Evolutionary conservation across 441 rosid genomes (phyloP).

Genomic region (Mallotus repandus): DNA sequence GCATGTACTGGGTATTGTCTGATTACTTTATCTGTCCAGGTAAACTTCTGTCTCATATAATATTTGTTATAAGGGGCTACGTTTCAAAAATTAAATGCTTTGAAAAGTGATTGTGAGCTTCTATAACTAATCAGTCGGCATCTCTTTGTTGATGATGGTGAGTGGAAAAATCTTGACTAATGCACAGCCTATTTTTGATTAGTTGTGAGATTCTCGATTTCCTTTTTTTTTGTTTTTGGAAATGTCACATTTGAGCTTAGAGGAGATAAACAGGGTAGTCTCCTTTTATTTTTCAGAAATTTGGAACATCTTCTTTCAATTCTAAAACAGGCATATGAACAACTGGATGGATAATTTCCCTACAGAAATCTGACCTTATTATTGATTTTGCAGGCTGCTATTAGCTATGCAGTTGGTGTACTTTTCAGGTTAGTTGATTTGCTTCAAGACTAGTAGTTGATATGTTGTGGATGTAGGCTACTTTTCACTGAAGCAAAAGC

Average conservation of each 20-base stretch:
- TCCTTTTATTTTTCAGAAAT: background rate
- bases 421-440: slow-evolving; percentile 65
- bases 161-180: background rate
- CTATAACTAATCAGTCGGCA: background rate
- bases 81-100: background rate
- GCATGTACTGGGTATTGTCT: slow-evolving; percentile 83
- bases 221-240: background rate
- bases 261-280: background rate
- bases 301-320: background rate
- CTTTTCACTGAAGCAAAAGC: background rate
- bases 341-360: slow-evolving; percentile 17
- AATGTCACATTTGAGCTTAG: background rate
- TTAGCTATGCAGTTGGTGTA: slow-evolving; percentile 81
- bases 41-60: slow-evolving; percentile 23
- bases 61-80: background rate
- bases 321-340: background rate
- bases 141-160: slow-evolving; percentile 3
- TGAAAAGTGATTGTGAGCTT: background rate
- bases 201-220: slow-evolving; percentile 5
- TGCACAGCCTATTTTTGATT: background rate
- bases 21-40: slow-evolving; percentile 67
- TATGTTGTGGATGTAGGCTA: background rate
- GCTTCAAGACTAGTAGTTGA: slow-evolving; percentile 14
- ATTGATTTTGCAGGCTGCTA: slow-evolving; percentile 61
- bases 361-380: slow-evolving; percentile 23